Evolutionary conservation across 306 rosid species (phyloP), one percentile per base, ranked within the genome.

Genomic region (Sophora flavescens): DNA sequence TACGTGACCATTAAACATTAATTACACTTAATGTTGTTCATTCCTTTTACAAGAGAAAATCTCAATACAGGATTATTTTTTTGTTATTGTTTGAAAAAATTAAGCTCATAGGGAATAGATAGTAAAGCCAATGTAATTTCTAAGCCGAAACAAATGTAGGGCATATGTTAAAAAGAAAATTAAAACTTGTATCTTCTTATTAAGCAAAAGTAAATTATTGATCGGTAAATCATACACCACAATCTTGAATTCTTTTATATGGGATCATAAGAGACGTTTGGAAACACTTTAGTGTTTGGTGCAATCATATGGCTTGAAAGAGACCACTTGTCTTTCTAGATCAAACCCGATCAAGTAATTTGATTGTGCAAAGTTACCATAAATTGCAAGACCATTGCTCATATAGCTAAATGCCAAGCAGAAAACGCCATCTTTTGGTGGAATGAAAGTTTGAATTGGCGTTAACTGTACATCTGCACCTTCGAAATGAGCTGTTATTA

Each of bases 271-370:
- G 18, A 60, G 18, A 33, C 4, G 10, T 60, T 60, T 4, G n/a
- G 26, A 30, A 63, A 71, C 39, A 70, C 33, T 53, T 35, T 26
- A 67, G 2, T 15, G 1, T 72, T 36, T 64, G 10, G 88, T 69
- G 28, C 88, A 81, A 52, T 78, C 84, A 5, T 63, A 64, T 15
- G 80, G 73, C 81, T 78, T 74, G 50, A 85, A 81, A 10, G 70
- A 74, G 50, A 63, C 68, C 13, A 15, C 26, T 57, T 16, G 68
- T n/a, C 8, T 85, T 2, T 83, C 89, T 1, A 74, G 13, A 51
- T 82, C 89, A 74, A 58, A 83, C 26, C 86, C 84, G 36, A 88
- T 81, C 73, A 88, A 44, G 63, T 65, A 85, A 73, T 87, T 84
- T 5, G 79, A 58, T 71, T 84, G 86, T 0, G 79, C 86, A 68